These are phyloP conservation scores for Epichloe hybrida DNA, from an alignment of 2,329 filamentous ascomycete species.

Conservation along the genomic window DNA sequence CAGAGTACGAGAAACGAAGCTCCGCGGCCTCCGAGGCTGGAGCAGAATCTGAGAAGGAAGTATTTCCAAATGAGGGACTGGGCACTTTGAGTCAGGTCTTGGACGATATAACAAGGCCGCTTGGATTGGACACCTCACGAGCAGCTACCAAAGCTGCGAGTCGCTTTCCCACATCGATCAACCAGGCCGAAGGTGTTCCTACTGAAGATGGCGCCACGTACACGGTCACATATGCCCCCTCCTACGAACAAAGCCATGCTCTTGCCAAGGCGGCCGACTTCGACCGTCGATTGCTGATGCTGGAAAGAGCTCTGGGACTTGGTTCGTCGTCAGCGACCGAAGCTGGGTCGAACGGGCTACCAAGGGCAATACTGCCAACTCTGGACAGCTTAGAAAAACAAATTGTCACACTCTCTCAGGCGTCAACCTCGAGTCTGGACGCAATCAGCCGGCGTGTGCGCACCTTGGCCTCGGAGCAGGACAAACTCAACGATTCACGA, in stretches of 20 bases:
- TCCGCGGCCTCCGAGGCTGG: conserved; percentile 33
- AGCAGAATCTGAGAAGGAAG: conserved; percentile 34
- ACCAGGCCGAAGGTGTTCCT: conserved; percentile 11
- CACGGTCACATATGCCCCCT: conserved; percentile 50
- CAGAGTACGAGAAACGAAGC: conserved; percentile 42
- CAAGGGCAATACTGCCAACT: conserved; percentile 65
- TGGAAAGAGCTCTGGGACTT: conserved; percentile 74
- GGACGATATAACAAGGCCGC: conserved; percentile 43
- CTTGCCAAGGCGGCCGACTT: conserved; percentile 78
- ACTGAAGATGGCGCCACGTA: conserved; percentile 35
- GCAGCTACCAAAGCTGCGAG: conserved; percentile 6
- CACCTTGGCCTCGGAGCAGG: conserved; percentile 57
- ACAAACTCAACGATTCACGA: conserved; percentile 53
- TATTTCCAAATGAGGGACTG: conserved; percentile 24
- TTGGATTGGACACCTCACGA: conserved; percentile 7
- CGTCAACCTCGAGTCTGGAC: conserved; percentile 61
- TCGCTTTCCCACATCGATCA: conserved; percentile 5
- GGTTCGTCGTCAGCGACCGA: conserved; percentile 55
- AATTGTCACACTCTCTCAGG: conserved; percentile 59
- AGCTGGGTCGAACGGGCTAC: conserved; percentile 39
- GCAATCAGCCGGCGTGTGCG: conserved; percentile 56
- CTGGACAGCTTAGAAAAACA: conserved; percentile 72
- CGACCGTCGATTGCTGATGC: conserved; percentile 60
- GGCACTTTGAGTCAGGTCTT: conserved; percentile 58
- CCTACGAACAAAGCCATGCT: conserved; percentile 54